Base-by-base conservation (phyloP, 2,329 filamentous ascomycete genomes). In the Epichloe gansuensis region DNA sequence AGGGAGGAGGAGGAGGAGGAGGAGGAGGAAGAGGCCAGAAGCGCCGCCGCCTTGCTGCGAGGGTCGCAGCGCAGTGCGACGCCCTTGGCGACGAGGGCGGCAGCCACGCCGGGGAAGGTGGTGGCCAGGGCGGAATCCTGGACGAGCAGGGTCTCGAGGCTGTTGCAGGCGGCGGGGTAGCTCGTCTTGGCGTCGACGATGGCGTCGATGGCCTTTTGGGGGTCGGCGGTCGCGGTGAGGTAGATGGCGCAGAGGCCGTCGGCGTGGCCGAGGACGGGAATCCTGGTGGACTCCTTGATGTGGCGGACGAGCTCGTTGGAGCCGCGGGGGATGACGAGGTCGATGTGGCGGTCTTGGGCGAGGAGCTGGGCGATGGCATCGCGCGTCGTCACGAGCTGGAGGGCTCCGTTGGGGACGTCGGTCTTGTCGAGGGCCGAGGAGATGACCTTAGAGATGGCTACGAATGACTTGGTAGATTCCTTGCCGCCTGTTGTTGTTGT, bases 141-240 rank as follows among this genome's bases (percentile, higher is more conserved):
- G 4, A 97, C 85, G 17, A 98, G 80, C 9, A 98, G 77, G 1
- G 89, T 94, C 71, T 98, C 93, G n/a, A 90, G 71, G 42, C 86
- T 83, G 71, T 98, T 98, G 75, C 93, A 98, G 13, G 91, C 93
- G 39, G 93, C 93, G 1, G 91, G 89, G 64, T 98, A 98, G 67
- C 85, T 87, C 27, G 87, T 89, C 71, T 98, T 98, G 46, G 91
- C 86, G 70, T 98, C 93, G 51, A 95, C 75, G 47, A 97, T 74
- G 51, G 95, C 85, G 55, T 81, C 80, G 21, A 79, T 77, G 12
- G 89, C 87, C 70, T 87, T 84, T 43, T 76, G 71, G 40, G 75
- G 69, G 60, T 94, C 84, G 47, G 87, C 90, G 53, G 89, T 87
- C 11, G 76, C 74, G 61, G 93, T 86, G 49, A 98, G 76, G 68